phyloP scores from a whole-genome alignment of 1,284 basidiomycete species.

The Rhodotorula sp. region DNA sequence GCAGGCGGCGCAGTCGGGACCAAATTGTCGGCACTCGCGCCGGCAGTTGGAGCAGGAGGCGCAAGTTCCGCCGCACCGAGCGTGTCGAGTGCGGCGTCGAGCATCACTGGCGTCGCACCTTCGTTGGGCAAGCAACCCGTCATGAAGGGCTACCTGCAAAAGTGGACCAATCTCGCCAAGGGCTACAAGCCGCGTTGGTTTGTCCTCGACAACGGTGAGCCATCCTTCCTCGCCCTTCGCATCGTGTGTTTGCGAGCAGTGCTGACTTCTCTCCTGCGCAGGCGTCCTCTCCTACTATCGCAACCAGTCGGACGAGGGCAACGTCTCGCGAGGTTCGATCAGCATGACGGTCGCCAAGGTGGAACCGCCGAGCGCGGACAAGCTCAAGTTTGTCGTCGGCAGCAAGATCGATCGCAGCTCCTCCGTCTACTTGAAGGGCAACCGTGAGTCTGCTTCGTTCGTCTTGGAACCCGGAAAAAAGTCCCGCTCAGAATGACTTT shows the following conservation, averaged over 20 bases:
- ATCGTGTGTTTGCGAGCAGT: constrained; percentile 9
- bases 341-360: constrained; percentile 73
- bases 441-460: constrained; percentile 52
- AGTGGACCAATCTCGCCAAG: constrained; percentile 85
- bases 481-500: not conserved
- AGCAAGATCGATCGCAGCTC: constrained; percentile 52
- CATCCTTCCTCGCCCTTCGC: not conserved
- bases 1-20: not conserved
- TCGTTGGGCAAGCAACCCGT: constrained; percentile 57
- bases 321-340: constrained; percentile 84
- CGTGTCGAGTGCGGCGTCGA: not conserved
- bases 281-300: constrained; percentile 62
- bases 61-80: not conserved
- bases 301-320: constrained; percentile 84
- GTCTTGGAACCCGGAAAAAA: not conserved
- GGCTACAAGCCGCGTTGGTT: constrained; percentile 95
- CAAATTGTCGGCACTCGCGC: not conserved
- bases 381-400: constrained; percentile 78
- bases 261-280: not conserved
- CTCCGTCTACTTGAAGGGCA: constrained; percentile 82
- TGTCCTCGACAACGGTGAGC: constrained; percentile 78
- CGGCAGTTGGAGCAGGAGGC: not conserved
- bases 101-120: not conserved
- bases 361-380: constrained; percentile 54
- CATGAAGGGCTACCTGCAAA: constrained; percentile 78